Base-by-base conservation (phyloP, 306 rosid genomes). In the Prunus davidiana region DNA sequence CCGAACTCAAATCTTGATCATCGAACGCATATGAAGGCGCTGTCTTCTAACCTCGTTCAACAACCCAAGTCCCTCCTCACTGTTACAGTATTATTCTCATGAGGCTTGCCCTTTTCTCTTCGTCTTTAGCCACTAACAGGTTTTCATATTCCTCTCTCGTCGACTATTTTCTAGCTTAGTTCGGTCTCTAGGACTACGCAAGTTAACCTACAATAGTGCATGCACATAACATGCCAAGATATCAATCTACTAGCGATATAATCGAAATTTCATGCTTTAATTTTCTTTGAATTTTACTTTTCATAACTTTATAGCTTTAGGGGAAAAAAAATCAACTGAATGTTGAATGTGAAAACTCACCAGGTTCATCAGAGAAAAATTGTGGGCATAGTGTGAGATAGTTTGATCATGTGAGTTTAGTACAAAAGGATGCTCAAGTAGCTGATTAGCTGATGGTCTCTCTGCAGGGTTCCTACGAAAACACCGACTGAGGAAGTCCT, bases 391-490 rank as follows among this genome's bases (percentile, higher is more conserved):
- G 75, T 74, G 64, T 25, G 81, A 83, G 75, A 22, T 22, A 22
- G 24, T 22, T 22, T 22, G 24, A 22, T 22, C 24, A 22, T 22
- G 24, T 22, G 81, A 83, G 75, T 75, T 86, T 75, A 85, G 88
- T 30, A 95, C 84, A 80, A 95, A 95, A 10, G 91, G 84, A 34
- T 95, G 99, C 20, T 87, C 89, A 25, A 95, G 97, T 65, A 95
- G 92, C 64, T 0, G 19, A 12, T 68, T 80, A 27, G 99, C 99
- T 1, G 93, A 75, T 63, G 93, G 92, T 74, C 99, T 87, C 18
- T 91, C 88, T 16, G 91, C 97, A 8, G 99, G 99, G 76, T 95
- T 73, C 88, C 99, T 87, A 72, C 19, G 85, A 69, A 95, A 95
- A 86, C 99, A 95, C 78, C 67, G 83, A 71, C 74, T 83, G 63